Base-by-base conservation (phyloP, 2,329 filamentous ascomycete species). In the Hypoxylon sp. region DNA sequence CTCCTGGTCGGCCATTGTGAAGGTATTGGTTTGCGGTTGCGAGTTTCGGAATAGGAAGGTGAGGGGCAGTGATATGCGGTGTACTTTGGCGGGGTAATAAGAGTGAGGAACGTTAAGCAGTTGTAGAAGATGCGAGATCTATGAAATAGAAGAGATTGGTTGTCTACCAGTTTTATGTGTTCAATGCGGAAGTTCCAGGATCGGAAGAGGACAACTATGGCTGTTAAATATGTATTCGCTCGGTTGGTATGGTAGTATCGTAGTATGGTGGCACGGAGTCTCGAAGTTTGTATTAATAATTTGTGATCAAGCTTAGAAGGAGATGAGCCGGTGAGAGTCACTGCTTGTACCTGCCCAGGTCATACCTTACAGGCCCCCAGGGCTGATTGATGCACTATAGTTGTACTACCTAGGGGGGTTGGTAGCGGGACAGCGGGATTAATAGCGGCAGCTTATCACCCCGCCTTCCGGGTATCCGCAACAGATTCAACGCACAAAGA, bases 1-100 rank as follows among this genome's bases (percentile, higher is more conserved):
- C 75, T 93, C 90, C 46, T 65, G 65, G 73, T 91, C 89, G 66
- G 90, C 83, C 92, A 94, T 94, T 76, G 73, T 85, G 76, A 58
- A 51, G 48, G 25, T 56, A 28, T 53, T 50, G 43, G 36, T 63
- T 2, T 23, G 23, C 23, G 23, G 23, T 23, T 38, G 19, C 17
- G 43, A 10, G 30, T 53, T 56, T 19, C 28, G 28, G 32, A 38
- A 19, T 4, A 21, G 32, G 9, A 60, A 50, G 60, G 23, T 30
- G 57, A 57, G 52, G 49, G 41, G 30, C 56, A 62, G 49, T 67
- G 59, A 25, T 59, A 56, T 17, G 48, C 25, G 36, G 19, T 41
- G 36, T 23, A 43, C 46, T 32, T 52, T 17, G 41, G 63, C 63
- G 52, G 63, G 51, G 63, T 65, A 61, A 38, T 30, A 5, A 38